phyloP scores from a whole-genome alignment of 192 early-diverging fungal genomes.

The Diversispora epigaea region DNA sequence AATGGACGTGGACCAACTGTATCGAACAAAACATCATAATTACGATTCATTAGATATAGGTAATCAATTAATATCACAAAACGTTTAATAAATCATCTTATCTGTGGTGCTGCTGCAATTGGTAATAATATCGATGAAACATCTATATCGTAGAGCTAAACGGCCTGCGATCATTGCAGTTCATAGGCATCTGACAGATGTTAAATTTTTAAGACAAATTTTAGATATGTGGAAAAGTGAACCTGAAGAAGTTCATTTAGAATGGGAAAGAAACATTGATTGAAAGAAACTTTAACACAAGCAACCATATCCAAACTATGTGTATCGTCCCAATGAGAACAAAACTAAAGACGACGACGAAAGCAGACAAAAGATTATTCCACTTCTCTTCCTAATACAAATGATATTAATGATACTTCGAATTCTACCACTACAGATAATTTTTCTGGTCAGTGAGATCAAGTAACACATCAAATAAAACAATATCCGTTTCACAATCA shows the following conservation, averaged over 20 bases:
- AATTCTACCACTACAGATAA: neutral
- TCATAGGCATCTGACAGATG: constrained; percentile 22
- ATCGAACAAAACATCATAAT: no score
- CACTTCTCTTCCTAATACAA: neutral
- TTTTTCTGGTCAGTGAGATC: neutral
- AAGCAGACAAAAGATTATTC: neutral
- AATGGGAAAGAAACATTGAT: constrained; percentile 31
- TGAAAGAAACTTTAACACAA: constrained; percentile 25
- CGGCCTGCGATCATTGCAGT: constrained; percentile 25
- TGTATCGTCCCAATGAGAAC: constrained; percentile 28
- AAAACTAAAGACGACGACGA: constrained; percentile 12
- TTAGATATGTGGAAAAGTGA: constrained; percentile 31
- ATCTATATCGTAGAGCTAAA: constrained; percentile 23
- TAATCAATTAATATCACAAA: neutral
- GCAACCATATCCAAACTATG: constrained; percentile 28
- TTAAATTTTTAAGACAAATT: constrained; percentile 27
- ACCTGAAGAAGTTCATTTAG: constrained; percentile 3
- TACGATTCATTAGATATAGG: neutral
- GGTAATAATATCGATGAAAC: neutral
- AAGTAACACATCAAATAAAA: neutral
- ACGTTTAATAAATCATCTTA: neutral
- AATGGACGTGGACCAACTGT: no score
- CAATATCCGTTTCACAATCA: neutral
- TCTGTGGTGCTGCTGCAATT: constrained; percentile 19
- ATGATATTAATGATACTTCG: neutral